phyloP scores from a whole-genome alignment of 1,284 basidiomycete genomes.

The Bondarzewia mesenterica region DNA sequence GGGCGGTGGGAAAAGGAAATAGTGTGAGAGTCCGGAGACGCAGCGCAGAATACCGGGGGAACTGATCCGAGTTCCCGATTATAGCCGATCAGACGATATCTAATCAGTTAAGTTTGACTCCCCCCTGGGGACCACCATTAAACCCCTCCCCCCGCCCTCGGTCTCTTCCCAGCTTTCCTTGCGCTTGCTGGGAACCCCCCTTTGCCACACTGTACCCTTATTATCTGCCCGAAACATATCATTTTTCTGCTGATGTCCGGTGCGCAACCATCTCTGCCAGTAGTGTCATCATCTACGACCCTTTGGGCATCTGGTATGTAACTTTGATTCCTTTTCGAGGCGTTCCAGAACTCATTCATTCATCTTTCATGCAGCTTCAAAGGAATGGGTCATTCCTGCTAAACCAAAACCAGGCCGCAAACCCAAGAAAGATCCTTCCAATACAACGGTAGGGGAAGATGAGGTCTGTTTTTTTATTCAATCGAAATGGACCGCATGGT shows the following conservation, averaged over 20 bases:
- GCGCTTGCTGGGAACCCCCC: conserved; percentile 10
- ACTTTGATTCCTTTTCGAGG: not conserved
- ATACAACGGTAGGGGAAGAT: conserved; percentile 29
- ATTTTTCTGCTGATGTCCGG: not conserved
- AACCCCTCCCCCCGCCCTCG: conserved; percentile 10
- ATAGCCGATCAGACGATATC: conserved; percentile 15
- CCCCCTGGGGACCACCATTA: conserved; percentile 1
- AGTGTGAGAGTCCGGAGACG: too few relatives aligned
- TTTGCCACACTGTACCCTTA: conserved; percentile 5
- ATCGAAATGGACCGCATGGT: not conserved
- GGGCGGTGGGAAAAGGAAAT: not conserved
- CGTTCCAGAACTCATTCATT: conserved; percentile 9
- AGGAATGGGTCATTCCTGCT: conserved; percentile 86
- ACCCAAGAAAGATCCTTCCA: conserved; percentile 61
- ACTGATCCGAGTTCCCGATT: conserved; percentile 7
- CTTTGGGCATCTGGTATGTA: conserved; percentile 44
- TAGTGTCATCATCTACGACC: conserved; percentile 34
- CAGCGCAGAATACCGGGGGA: conserved; percentile 2
- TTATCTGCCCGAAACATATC: conserved; percentile 18
- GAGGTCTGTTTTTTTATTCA: conserved; percentile 29
- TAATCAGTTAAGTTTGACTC: conserved; percentile 20
- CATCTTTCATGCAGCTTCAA: conserved; percentile 50
- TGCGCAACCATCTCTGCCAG: conserved; percentile 18
- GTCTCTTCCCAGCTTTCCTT: conserved; percentile 13
- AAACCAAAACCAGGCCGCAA: conserved; percentile 87